Evolutionary conservation across 352 stramenopile species (phyloP).

Genomic region (Globisporangium spiculum): DNA sequence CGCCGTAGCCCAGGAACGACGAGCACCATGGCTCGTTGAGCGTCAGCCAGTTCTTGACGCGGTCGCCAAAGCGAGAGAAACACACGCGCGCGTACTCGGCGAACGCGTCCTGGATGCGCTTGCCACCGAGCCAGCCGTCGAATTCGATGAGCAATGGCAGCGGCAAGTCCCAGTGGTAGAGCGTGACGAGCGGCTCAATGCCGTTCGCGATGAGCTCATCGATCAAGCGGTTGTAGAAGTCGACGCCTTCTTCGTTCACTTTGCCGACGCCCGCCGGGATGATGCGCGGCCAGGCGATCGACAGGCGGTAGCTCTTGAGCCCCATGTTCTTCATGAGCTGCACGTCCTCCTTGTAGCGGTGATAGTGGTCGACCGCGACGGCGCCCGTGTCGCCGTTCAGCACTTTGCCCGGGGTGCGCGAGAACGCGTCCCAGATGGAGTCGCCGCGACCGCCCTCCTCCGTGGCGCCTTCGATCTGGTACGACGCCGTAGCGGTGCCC

Average conservation of each 20-base stretch:
- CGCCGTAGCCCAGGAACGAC: constrained; percentile 81
- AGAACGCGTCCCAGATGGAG: constrained; percentile 91
- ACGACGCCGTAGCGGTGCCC: constrained; percentile 85
- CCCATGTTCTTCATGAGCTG: constrained; percentile 89
- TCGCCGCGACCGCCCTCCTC: constrained; percentile 79
- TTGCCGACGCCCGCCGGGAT: constrained; percentile 71
- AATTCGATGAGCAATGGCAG: constrained; percentile 80
- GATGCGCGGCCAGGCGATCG: constrained; percentile 91
- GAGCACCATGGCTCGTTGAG: constrained; percentile 92
- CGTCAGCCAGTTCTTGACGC: constrained; percentile 93
- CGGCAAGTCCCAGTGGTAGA: constrained; percentile 97
- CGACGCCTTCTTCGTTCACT: constrained; percentile 85
- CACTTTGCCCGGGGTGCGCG: constrained; percentile 54
- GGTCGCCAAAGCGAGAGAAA: constrained; percentile 89
- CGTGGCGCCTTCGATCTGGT: constrained; percentile 91
- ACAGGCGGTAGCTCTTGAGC: constrained; percentile 90
- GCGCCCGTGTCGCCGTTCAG: constrained; percentile 79
- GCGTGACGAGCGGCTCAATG: constrained; percentile 89
- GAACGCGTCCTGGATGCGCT: constrained; percentile 62
- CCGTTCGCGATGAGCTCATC: constrained; percentile 74
- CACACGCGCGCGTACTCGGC: constrained; percentile 87
- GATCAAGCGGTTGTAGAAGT: constrained; percentile 91
- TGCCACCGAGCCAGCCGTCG: constrained; percentile 54
- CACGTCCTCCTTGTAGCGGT: constrained; percentile 89
- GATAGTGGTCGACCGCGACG: constrained; percentile 90